Percentiles rank a stretch among this genome's conserved stretches.
Conservation (phyloP, 1,284 basidiomycete species). For the Apiotrichum montevideense region DNA sequence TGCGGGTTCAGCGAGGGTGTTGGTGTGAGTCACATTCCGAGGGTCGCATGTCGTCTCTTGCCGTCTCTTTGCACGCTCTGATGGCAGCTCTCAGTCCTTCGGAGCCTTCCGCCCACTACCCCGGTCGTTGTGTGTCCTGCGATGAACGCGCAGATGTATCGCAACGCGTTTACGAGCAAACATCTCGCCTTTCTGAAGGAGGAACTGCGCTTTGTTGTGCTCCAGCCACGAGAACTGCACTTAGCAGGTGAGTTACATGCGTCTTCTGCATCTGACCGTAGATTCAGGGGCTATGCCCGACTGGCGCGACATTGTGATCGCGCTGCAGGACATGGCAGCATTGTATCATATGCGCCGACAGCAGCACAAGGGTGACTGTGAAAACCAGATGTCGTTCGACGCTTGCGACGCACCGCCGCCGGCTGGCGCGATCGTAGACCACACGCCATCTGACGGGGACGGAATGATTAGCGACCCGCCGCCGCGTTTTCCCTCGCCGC, state of each 20-base stretch:
- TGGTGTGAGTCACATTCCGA: constrained; percentile 54
- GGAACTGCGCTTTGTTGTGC: constrained; percentile 70
- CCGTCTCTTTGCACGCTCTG: not conserved
- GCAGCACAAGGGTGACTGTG: not conserved
- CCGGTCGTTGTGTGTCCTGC: constrained; percentile 87
- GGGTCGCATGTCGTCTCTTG: not conserved
- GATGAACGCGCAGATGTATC: constrained; percentile 97
- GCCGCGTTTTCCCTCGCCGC: no score
- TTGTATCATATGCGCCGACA: not conserved
- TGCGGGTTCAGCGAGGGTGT: constrained; percentile 85
- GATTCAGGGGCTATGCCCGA: constrained; percentile 84
- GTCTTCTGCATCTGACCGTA: constrained; percentile 29
- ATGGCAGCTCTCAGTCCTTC: constrained; percentile 73
- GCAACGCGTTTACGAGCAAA: constrained; percentile 77
- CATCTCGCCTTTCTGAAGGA: constrained; percentile 69
- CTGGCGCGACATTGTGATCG: constrained; percentile 55
- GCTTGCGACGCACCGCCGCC: no score
- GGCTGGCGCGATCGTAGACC: no score
- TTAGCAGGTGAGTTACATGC: constrained; percentile 22
- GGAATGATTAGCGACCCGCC: no score
- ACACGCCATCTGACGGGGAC: no score
- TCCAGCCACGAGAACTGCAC: constrained; percentile 57
- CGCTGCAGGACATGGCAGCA: constrained; percentile 25
- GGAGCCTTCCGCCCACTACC: constrained; percentile 72
- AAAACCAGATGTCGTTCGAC: no score